phyloP scores from a whole-genome alignment of 2,329 filamentous ascomycete genomes.

The Alternaria longipes region DNA sequence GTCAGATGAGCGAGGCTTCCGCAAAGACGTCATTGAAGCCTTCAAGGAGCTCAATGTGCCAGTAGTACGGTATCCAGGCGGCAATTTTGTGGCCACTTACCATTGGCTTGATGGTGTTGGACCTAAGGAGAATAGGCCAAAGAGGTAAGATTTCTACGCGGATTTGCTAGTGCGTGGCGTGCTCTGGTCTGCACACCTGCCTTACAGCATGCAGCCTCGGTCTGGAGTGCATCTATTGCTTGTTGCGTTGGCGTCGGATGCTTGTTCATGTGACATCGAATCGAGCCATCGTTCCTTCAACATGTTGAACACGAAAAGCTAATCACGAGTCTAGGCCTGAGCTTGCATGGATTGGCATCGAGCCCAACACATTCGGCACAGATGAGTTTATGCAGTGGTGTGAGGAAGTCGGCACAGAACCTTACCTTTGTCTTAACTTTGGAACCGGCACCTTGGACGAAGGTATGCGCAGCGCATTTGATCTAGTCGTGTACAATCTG shows the following conservation, averaged over 20 bases:
- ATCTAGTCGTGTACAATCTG: background rate
- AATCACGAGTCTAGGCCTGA: constrained; percentile 64
- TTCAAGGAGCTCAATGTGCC: constrained; percentile 78
- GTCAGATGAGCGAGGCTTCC: constrained; percentile 78
- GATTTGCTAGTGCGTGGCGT: background rate
- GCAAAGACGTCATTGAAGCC: constrained; percentile 78
- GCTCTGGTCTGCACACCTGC: background rate
- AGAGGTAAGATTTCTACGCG: constrained; percentile 50
- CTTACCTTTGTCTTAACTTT: constrained; percentile 82
- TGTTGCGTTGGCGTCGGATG: background rate
- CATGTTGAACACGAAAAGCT: constrained; percentile 4
- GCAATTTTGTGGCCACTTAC: constrained; percentile 86
- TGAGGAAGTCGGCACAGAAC: constrained; percentile 75
- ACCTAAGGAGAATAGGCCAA: constrained; percentile 72
- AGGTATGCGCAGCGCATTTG: constrained; percentile 48
- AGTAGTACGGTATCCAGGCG: constrained; percentile 81
- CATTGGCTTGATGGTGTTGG: constrained; percentile 87
- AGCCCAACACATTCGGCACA: constrained; percentile 82
- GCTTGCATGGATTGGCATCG: constrained; percentile 79
- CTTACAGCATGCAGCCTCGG: background rate
- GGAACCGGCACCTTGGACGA: constrained; percentile 71
- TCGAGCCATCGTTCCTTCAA: constrained; percentile 1
- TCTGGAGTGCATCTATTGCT: background rate
- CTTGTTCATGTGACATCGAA: background rate
- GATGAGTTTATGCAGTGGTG: constrained; percentile 90